These are phyloP conservation scores for Apophysomyces trapeziformis DNA, from an alignment of 371 early-diverging fungal genomes.

Conservation along the genomic window DNA sequence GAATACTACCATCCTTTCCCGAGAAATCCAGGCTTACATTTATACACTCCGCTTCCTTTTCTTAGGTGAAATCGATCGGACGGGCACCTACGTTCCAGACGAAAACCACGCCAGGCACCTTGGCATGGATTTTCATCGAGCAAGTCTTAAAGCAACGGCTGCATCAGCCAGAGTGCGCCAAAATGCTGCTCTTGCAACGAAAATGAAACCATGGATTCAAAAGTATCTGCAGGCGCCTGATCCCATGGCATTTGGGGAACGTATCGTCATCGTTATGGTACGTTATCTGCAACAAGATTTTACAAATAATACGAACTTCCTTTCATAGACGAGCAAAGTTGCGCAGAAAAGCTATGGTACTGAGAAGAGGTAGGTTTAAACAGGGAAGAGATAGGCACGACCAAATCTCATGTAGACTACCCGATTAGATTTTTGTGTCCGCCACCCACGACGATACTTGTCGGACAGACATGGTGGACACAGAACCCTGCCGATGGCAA, in stretches of 20 bases:
- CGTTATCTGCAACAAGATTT: neutral
- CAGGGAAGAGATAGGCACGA: neutral
- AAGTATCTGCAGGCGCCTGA: constrained; percentile 44
- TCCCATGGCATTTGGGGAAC: constrained; percentile 47
- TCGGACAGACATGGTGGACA: constrained; percentile 69
- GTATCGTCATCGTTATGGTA: constrained; percentile 58
- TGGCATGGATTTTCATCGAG: constrained; percentile 4
- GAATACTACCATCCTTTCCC: neutral
- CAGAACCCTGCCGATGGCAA: neutral
- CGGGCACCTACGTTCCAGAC: neutral
- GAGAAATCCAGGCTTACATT: neutral
- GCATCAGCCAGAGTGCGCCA: neutral
- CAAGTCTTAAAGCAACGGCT: constrained; percentile 4
- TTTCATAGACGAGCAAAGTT: constrained; percentile 59
- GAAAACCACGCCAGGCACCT: neutral
- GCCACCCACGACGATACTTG: constrained; percentile 73
- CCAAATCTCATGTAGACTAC: neutral
- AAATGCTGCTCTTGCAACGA: neutral
- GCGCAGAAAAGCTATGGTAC: constrained; percentile 77
- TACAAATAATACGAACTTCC: neutral
- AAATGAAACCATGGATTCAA: constrained; percentile 47
- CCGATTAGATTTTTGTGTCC: constrained; percentile 65
- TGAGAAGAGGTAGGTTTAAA: constrained; percentile 53
- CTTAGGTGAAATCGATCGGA: neutral
- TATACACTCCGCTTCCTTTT: neutral